Base-by-base conservation (phyloP, 2,329 filamentous ascomycete species). In the Samsoniella hepiali region DNA sequence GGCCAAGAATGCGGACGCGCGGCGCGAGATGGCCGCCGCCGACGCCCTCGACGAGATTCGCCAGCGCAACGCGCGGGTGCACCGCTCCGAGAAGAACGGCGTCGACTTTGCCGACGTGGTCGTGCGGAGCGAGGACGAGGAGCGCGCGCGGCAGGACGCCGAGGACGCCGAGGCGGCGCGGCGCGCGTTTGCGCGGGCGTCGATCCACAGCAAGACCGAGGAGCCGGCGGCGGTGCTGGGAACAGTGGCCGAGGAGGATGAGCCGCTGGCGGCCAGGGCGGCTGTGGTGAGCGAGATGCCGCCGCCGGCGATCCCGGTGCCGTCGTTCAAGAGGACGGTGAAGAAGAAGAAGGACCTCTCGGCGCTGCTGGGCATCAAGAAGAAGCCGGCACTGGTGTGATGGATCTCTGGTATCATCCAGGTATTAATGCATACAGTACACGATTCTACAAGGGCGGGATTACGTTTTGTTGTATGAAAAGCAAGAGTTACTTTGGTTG, bases 1-100 rank as follows among this genome's bases (percentile, higher is more conserved):
- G 78, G 89, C 90, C 67, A 98, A 98, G 79, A 97, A 94, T 62
- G 79, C 90, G 29, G 95, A 99, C 74, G 93, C 93, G 1, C 93
- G 95, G 79, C 84, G 90, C 47, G 95, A 99, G 77, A 99, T 99
- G 93, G 91, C 91, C 22, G 91, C 97, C 51, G 95, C 95, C 2
- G 95, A 99, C 79, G 94, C 93, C 8, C 79, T 99, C 62, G 95
- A 99, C 75, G 93, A 97, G 78, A 97, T 99, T 63, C 83, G 94
- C 63, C 94, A 91, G 59, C 81, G 94, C 67, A 99, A 99, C 77
- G 95, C 95, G 8, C 83, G 93, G 67, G 87, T 95, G 57, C 91
- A 96, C 75, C 84, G 90, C 67, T 89, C 88, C 9, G 85, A 87
- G 63, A 86, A 87, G 71, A 88, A 91, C 65, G 87, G 86, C 3